Conservation (phyloP, 257 asterid genomes). For the Haberlea rhodopensis region DNA sequence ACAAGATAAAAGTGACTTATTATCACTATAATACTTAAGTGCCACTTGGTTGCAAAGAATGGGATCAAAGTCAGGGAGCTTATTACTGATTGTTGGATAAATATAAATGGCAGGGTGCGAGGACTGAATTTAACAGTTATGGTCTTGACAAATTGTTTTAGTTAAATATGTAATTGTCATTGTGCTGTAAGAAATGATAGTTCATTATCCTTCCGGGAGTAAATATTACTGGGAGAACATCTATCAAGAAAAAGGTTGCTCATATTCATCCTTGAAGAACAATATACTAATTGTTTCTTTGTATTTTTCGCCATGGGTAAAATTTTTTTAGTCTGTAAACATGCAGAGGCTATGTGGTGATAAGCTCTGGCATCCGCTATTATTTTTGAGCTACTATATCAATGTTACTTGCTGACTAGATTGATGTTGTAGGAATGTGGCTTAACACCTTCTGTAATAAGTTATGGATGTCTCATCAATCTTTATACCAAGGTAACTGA, state of each 20-base stretch:
- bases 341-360: slow-evolving; percentile 18
- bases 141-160: background rate
- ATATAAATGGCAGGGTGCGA: background rate
- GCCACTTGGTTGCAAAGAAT: background rate
- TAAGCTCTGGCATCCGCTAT: slow-evolving; percentile 1
- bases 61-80: background rate
- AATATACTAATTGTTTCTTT: slow-evolving; percentile 8
- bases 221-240: too few species aligned
- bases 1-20: background rate
- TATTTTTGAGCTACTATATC: slow-evolving; percentile 3
- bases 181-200: background rate
- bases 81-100: background rate
- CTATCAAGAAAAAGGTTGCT: background rate
- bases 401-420: slow-evolving; percentile 18
- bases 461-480: slow-evolving; percentile 92
- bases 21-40: background rate
- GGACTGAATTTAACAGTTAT: background rate
- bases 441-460: slow-evolving; percentile 73
- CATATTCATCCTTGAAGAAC: slow-evolving; percentile 4
- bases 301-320: too few species aligned
- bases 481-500: slow-evolving; percentile 76
- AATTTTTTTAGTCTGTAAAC: too few species aligned
- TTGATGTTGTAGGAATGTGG: slow-evolving; percentile 73
- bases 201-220: background rate
- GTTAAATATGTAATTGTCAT: background rate